Evolutionary conservation across 2,329 filamentous ascomycete genomes (phyloP).

Genomic region (Plectosphaerella plurivora): DNA sequence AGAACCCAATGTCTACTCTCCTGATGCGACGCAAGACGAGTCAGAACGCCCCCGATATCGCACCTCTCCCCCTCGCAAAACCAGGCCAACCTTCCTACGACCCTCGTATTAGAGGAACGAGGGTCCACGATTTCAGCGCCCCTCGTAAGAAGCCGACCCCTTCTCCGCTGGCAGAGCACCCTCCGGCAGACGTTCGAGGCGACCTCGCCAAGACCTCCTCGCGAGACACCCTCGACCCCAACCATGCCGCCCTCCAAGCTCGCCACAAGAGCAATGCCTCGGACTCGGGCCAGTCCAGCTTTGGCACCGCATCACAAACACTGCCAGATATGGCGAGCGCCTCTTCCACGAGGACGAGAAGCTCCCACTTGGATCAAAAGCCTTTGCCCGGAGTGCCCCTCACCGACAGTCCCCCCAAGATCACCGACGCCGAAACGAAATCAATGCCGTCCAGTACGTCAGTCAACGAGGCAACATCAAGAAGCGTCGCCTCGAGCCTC

Average conservation of each 20-base stretch:
- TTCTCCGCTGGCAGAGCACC: background rate
- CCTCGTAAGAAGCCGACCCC: conserved; percentile 33
- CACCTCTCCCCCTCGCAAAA: conserved; percentile 33
- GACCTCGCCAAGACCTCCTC: conserved; percentile 13
- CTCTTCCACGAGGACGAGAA: conserved; percentile 15
- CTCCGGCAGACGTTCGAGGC: background rate
- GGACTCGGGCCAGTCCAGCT: conserved; percentile 18
- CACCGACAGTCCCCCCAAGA: conserved; percentile 32
- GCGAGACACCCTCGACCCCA: conserved; percentile 10
- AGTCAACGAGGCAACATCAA: conserved; percentile 16
- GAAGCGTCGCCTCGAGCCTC: conserved; percentile 16
- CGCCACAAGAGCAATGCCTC: conserved; percentile 23
- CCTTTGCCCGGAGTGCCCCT: conserved; percentile 19
- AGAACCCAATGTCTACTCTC: conserved; percentile 56
- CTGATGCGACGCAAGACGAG: conserved; percentile 52
- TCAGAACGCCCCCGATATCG: conserved; percentile 40
- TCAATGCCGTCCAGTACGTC: too few species aligned
- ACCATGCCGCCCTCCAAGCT: conserved; percentile 3
- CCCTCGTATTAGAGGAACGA: conserved; percentile 59
- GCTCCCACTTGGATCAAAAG: conserved; percentile 9
- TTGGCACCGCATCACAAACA: conserved; percentile 18
- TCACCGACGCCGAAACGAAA: conserved; percentile 20
- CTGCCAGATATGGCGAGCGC: conserved; percentile 20
- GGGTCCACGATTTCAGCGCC: conserved; percentile 62
- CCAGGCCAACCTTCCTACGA: conserved; percentile 49